Evolutionary conservation across 805 yeast species (phyloP), one percentile per base, ranked within the genome.

Genomic region (Starmera caribaea): DNA sequence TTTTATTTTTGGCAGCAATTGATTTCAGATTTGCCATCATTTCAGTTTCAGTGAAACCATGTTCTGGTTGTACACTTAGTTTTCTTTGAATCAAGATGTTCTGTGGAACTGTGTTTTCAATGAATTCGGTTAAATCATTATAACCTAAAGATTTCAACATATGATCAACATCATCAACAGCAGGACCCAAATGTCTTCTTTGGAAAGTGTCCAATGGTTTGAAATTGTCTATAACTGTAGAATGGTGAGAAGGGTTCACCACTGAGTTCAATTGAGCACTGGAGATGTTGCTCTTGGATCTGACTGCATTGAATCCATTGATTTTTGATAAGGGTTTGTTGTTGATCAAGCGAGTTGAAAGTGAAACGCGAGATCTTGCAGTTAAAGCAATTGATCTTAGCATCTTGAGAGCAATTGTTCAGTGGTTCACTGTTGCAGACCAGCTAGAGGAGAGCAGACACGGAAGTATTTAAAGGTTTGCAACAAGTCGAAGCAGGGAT

Each of bases 151-250:
- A 59, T 3, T 60, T 44, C 39, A 92, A 69, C 96, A 90, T 87
- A 28, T 62, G 58, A 14, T 61, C 54, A 15, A 82, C 83, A 46
- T 86, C 78, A 0, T 47, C 52, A 0, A 84, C 79, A 12, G 73
- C 68, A 17, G 94, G 87, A 11, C 98, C 98, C 42, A 90, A 67
- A 61, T 92, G 98, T 53, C 97, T 84, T 54, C 94, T 76, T 37
- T 83, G 74, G 61, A 90, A 92, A 2, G 92, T 80, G 57, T 92
- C 98, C 41, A 85, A 67, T 3, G 74, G 71, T 32, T 43, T 49
- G 16, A 57, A 38, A 28, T 44, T 45, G 24, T 41, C 45, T 13
- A 36, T 35, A 13, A 45, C 47, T 7, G 39, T 38, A 12, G 30
- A 24, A 30, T 32, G 36, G 26, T 45, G 34, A 11, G 65, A 55